Percentiles rank a stretch among this genome's conserved stretches.
Conservation (phyloP, 139 green algal species). For the Auxenochlorella protothecoides region DNA sequence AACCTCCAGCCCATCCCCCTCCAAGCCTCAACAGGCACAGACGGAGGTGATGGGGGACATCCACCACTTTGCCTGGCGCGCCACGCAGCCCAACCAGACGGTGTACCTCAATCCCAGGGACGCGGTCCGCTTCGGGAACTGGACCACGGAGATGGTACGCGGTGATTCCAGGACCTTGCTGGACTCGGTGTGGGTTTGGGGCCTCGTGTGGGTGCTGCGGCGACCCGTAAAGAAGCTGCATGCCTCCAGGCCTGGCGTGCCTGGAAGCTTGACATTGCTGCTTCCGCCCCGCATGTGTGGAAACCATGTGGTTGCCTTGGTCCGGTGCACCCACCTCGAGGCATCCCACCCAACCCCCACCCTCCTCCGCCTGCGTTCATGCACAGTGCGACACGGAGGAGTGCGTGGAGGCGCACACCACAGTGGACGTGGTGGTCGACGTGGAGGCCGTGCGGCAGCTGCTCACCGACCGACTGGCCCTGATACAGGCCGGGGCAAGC, state of each 20-base stretch:
- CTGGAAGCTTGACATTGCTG: too few species aligned
- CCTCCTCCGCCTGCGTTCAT: neutral
- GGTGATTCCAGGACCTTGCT: too few species aligned
- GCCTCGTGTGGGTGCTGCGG: too few species aligned
- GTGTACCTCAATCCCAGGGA: constrained; percentile 58
- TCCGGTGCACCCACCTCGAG: too few species aligned
- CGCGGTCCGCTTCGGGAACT: constrained; percentile 43
- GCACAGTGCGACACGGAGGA: constrained; percentile 60
- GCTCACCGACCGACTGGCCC: constrained; percentile 49
- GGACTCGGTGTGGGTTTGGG: too few species aligned
- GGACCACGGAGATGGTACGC: constrained; percentile 32
- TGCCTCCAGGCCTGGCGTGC: too few species aligned
- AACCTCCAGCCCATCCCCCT: too few species aligned
- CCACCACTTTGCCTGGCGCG: constrained; percentile 75
- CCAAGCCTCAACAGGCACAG: constrained; percentile 31
- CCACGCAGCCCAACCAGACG: constrained; percentile 57
- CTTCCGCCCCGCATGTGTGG: too few species aligned
- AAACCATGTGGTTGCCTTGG: too few species aligned
- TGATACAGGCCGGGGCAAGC: constrained; percentile 40
- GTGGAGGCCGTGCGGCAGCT: constrained; percentile 36
- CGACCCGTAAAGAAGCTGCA: too few species aligned
- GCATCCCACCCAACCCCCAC: too few species aligned
- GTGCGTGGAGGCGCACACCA: constrained; percentile 76
- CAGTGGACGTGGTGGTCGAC: constrained; percentile 69
- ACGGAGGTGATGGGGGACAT: constrained; percentile 73